Evolutionary conservation across 176 grass and related monocot genomes (phyloP).

Genomic region (Zoysia pacifica): DNA sequence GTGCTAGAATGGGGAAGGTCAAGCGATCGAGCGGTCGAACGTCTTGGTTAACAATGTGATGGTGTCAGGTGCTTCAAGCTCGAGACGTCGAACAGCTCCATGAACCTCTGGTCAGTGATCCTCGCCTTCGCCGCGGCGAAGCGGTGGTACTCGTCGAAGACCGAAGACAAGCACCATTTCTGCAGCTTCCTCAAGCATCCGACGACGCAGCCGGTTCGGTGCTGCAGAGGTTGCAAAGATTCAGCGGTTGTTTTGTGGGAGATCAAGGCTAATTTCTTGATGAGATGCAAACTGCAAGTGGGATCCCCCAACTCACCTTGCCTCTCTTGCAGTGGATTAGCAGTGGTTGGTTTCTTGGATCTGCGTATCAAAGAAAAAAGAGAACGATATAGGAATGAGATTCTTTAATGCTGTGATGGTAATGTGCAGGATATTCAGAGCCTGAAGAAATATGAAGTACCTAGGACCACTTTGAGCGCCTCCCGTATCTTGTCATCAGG

Average conservation of each 20-base stretch:
- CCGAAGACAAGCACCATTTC: constrained; percentile 68
- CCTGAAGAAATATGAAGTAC: constrained; percentile 39
- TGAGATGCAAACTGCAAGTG: background rate
- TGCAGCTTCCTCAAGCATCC: constrained; percentile 83
- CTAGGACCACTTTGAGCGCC: constrained; percentile 76
- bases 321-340: constrained; percentile 89
- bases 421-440: constrained; percentile 6
- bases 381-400: constrained; percentile 15
- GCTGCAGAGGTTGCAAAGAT: constrained; percentile 48
- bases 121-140: constrained; percentile 71
- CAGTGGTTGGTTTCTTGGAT: constrained; percentile 67
- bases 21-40: background rate
- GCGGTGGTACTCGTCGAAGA: constrained; percentile 75
- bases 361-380: constrained; percentile 44
- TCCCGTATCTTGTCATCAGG: constrained; percentile 68
- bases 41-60: constrained; percentile 49
- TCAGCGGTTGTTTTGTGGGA: constrained; percentile 7
- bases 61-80: constrained; percentile 55
- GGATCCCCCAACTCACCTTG: constrained; percentile 44
- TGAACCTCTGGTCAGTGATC: constrained; percentile 65
- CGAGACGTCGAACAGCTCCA: constrained; percentile 76
- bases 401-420: constrained; percentile 23
- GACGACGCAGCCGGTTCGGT: constrained; percentile 76
- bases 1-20: background rate
- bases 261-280: background rate